Evolutionary conservation across 345 rosid genomes (phyloP).

Genomic region (Adansonia digitata): DNA sequence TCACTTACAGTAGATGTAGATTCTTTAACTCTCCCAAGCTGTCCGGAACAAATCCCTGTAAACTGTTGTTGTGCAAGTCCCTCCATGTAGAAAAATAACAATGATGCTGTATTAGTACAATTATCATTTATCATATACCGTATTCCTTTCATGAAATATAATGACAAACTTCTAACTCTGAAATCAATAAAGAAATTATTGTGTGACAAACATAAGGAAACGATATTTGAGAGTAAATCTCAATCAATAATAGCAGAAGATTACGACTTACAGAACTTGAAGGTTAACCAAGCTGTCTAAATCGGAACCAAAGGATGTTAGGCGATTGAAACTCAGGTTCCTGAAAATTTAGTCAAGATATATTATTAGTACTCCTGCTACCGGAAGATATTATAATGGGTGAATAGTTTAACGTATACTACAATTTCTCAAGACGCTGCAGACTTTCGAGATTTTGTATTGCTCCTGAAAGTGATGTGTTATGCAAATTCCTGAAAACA

Average conservation of each 20-base stretch:
- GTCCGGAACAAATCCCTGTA: slow-evolving; percentile 77
- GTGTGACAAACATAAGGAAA: neutral
- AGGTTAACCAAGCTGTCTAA: slow-evolving; percentile 58
- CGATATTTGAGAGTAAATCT: neutral
- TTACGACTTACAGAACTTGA: slow-evolving; percentile 65
- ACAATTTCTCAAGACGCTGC: slow-evolving; percentile 73
- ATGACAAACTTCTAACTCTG: neutral
- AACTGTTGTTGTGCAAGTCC: slow-evolving; percentile 81
- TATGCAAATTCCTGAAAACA: slow-evolving; percentile 73
- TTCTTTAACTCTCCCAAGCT: slow-evolving; percentile 58
- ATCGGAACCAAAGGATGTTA: slow-evolving; percentile 66
- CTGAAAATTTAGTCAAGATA: slow-evolving; percentile 32
- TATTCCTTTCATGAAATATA: neutral
- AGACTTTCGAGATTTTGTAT: slow-evolving; percentile 75
- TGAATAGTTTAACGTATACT: slow-evolving; percentile 21
- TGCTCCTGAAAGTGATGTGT: slow-evolving; percentile 80
- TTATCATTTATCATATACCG: neutral
- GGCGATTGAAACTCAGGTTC: slow-evolving; percentile 78
- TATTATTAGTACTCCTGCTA: slow-evolving; percentile 7
- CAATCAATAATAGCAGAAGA: neutral
- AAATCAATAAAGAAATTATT: neutral
- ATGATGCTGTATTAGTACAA: neutral
- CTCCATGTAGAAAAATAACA: slow-evolving; percentile 28
- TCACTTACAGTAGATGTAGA: slow-evolving; percentile 72
- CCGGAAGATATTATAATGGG: neutral